Conservation (phyloP, 208 protist genomes). For the Crithidia acanthocephali region DNA sequence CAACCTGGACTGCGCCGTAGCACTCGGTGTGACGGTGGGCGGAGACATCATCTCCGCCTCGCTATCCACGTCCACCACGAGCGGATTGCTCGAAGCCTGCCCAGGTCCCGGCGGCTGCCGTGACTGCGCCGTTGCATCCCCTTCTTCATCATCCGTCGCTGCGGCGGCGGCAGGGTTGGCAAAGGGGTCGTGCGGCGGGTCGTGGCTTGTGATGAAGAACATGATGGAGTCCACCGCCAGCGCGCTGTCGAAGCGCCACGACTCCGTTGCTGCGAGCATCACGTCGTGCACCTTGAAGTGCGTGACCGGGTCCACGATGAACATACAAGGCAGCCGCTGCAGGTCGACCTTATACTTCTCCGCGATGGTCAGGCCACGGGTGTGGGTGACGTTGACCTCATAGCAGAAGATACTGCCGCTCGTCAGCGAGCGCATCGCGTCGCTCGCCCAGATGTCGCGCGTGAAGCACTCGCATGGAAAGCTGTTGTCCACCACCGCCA, state of each 20-base stretch:
- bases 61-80: slow-evolving; percentile 37
- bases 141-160: not conserved
- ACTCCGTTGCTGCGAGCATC: slow-evolving; percentile 22
- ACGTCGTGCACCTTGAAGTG: slow-evolving; percentile 49
- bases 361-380: slow-evolving; percentile 40
- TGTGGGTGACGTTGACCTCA: slow-evolving; percentile 52
- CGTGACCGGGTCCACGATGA: slow-evolving; percentile 80
- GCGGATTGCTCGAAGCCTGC: not conserved
- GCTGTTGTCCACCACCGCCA: slow-evolving; percentile 51
- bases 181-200: slow-evolving; percentile 38
- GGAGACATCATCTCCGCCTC: slow-evolving; percentile 38
- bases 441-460: slow-evolving; percentile 72
- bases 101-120: not conserved
- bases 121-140: not conserved
- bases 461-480: slow-evolving; percentile 71
- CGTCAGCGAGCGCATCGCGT: slow-evolving; percentile 39
- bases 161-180: slow-evolving; percentile 2
- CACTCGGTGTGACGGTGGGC: slow-evolving; percentile 11
- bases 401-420: slow-evolving; percentile 51
- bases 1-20: not conserved
- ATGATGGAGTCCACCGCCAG: slow-evolving; percentile 50
- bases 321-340: slow-evolving; percentile 45
- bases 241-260: slow-evolving; percentile 39
- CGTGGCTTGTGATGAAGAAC: slow-evolving; percentile 46
- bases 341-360: slow-evolving; percentile 48